Evolutionary conservation across 139 green algal genomes (phyloP).

Genomic region (Chloropicon primus): DNA sequence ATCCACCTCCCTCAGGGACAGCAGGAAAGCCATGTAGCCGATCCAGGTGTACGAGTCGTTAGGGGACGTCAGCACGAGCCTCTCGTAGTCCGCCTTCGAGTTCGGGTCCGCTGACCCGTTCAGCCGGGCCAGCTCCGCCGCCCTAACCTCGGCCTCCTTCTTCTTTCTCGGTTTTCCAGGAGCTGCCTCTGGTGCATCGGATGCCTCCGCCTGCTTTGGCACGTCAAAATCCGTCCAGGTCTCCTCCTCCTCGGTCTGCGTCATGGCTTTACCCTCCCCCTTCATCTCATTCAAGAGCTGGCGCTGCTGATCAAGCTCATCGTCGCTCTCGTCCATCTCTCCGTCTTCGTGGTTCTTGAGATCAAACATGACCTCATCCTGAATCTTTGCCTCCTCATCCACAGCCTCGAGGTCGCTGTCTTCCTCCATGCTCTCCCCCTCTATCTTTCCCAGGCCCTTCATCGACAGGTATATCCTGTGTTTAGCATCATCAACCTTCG

Average conservation of each 20-base stretch:
- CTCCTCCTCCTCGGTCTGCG: not conserved
- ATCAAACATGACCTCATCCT: slow-evolving; percentile 12
- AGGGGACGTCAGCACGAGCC: slow-evolving; percentile 53
- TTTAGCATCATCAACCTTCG: not conserved
- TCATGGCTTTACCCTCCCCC: slow-evolving; percentile 1
- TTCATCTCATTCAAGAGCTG: not conserved
- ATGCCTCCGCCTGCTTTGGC: not conserved
- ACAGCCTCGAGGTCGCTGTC: slow-evolving; percentile 21
- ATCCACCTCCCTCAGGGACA: slow-evolving; percentile 60
- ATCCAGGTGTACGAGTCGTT: slow-evolving; percentile 81
- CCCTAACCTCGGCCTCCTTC: not conserved
- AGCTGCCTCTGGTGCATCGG: not conserved
- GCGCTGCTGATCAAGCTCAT: slow-evolving; percentile 17
- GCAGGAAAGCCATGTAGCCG: slow-evolving; percentile 84
- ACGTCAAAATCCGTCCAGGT: not conserved
- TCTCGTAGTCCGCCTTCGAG: slow-evolving; percentile 64
- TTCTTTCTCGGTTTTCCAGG: not conserved
- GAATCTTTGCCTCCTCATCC: slow-evolving; percentile 11
- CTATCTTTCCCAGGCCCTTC: not conserved
- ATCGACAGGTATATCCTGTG: not conserved
- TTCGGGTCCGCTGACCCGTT: slow-evolving; percentile 34
- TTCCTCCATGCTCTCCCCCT: slow-evolving; percentile 16
- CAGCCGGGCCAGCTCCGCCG: slow-evolving; percentile 6
- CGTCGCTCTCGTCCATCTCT: slow-evolving; percentile 14
- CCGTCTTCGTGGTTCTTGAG: not conserved